phyloP scores from a whole-genome alignment of 2,329 filamentous ascomycete species.

The Cordyceps sp. region DNA sequence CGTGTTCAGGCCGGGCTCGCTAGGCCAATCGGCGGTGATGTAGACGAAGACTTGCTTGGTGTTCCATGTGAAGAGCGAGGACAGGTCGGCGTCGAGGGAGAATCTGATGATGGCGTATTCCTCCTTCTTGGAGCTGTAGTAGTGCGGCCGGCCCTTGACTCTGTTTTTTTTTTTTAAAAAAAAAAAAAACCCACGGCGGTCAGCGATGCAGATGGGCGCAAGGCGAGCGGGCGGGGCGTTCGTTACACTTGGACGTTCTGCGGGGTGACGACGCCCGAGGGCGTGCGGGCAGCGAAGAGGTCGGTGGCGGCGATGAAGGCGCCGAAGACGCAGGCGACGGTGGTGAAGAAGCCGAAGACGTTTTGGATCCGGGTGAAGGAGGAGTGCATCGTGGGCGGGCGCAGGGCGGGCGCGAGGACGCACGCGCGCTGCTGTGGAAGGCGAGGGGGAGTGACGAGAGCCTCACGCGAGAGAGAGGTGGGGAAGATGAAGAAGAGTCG shows the following conservation, averaged over 20 bases:
- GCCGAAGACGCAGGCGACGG: slow-evolving; percentile 70
- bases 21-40: slow-evolving; percentile 63
- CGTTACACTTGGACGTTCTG: slow-evolving; percentile 72
- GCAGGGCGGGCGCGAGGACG: too few relatives aligned
- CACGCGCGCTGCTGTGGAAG: too few relatives aligned
- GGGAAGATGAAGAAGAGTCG: too few relatives aligned
- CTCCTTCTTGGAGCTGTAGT: slow-evolving; percentile 83
- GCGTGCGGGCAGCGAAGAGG: slow-evolving; percentile 51
- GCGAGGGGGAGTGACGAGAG: too few relatives aligned
- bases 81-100: slow-evolving; percentile 80
- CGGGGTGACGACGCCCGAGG: slow-evolving; percentile 42
- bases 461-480: too few relatives aligned
- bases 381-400: slow-evolving; percentile 57
- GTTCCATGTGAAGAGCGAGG: slow-evolving; percentile 95
- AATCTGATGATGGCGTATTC: slow-evolving; percentile 94
- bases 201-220: background rate
- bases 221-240: background rate
- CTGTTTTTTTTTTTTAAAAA: too few relatives aligned
- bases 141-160: slow-evolving; percentile 82
- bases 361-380: slow-evolving; percentile 72
- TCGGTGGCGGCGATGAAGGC: slow-evolving; percentile 69
- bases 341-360: slow-evolving; percentile 96
- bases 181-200: too few relatives aligned
- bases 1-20: slow-evolving; percentile 15
- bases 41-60: slow-evolving; percentile 98